Base-by-base conservation (phyloP, 192 early-diverging fungal genomes). In the Coemansia sp. region DNA sequence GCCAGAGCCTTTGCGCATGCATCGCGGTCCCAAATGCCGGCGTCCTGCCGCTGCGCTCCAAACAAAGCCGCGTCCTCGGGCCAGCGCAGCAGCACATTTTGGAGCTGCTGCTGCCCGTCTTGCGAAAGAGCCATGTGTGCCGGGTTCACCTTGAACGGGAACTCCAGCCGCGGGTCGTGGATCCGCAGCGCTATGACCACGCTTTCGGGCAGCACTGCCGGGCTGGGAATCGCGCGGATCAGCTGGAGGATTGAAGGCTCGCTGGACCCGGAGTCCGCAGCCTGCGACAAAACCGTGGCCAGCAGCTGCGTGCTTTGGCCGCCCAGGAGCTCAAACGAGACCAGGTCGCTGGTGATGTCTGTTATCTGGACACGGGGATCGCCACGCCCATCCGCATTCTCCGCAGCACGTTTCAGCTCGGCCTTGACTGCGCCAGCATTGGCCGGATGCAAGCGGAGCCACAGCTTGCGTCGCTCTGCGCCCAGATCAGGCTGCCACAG, bases 311-410 rank as follows among this genome's bases (percentile, higher is more conserved):
- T 89, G 30, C 92, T 84, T 8, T 91, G 81, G 4, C 22, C 50
- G 27, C 97, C 97, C 2, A 91, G 88, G 12, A 99, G 83, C 64
- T 96, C 90, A 75, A 98, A 97, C 43, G 83, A 79, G 0, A 85
- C 73, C 14, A 92, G 58, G 4, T 90, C 81, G 46, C 68, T 52
- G 30, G 68, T 86, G 48, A 82, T 65, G 63, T 84, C 92, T 44
- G 60, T 70, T 24, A 81, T 50, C 16, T 46, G 18, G n/a, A 59
- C 30, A 19, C 2, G 18, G 16, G 42, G 24, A 6, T 33, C 51
- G 1, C n/a, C 18, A 25, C 2, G 11, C 8, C 24, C 30, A n/a
- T 22, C 18, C 1, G 8, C 7, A 6, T 11, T 6, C 10, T 43
- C 30, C 47, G 50, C 5, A 6, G 21, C 65, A 2, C 24, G 27